Conservation (phyloP, 2,329 filamentous ascomycete species). For the Alternaria gaisen region DNA sequence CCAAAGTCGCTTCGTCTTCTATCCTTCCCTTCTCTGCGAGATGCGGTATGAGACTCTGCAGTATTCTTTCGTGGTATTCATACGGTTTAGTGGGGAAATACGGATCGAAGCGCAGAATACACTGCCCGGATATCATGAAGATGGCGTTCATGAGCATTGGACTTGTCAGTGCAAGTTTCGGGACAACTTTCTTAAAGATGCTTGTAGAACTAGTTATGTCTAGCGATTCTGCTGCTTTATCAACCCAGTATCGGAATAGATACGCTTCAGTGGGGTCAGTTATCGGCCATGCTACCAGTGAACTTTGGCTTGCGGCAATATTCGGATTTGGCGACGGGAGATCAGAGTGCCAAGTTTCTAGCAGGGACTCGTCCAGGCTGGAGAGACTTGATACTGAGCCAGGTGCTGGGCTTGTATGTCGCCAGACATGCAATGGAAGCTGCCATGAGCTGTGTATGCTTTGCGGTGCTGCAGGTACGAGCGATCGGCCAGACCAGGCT, state of each 20-base stretch:
- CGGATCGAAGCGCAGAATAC: slow-evolving; percentile 41
- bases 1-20: slow-evolving; percentile 28
- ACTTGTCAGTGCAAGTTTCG: slow-evolving; percentile 41
- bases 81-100: slow-evolving; percentile 24
- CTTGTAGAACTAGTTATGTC: slow-evolving; percentile 25
- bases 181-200: slow-evolving; percentile 20
- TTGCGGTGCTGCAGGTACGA: background rate
- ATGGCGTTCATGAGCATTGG: slow-evolving; percentile 53
- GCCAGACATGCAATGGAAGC: background rate
- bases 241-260: slow-evolving; percentile 28
- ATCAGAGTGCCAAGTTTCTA: slow-evolving; percentile 10
- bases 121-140: slow-evolving; percentile 52
- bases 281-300: slow-evolving; percentile 14
- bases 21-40: slow-evolving; percentile 25
- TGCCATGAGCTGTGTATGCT: slow-evolving; percentile 6
- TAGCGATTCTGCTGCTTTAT: slow-evolving; percentile 19
- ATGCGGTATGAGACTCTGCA: slow-evolving; percentile 27
- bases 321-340: slow-evolving; percentile 2
- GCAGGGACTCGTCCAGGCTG: slow-evolving; percentile 16
- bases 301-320: background rate
- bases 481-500: background rate
- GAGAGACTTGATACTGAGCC: slow-evolving; percentile 20
- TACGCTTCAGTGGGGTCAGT: slow-evolving; percentile 22
- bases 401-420: slow-evolving; percentile 16
- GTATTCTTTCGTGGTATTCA: slow-evolving; percentile 27